These are phyloP conservation scores for Emydomyces testavorans DNA, from an alignment of 2,329 filamentous ascomycete genomes.

Conservation along the genomic window DNA sequence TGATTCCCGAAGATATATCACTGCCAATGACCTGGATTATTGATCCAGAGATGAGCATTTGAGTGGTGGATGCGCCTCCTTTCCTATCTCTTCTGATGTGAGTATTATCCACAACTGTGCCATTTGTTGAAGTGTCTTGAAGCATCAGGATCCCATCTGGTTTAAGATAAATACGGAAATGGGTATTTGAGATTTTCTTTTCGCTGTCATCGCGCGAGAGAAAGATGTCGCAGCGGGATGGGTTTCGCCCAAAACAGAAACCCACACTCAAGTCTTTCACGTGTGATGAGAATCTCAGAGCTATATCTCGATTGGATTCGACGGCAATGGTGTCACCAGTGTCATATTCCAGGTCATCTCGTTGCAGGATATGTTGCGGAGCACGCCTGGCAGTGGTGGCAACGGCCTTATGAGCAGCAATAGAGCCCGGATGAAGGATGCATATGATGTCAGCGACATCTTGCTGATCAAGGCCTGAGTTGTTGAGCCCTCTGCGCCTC, in stretches of 20 bases:
- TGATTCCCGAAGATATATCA: conserved; percentile 49
- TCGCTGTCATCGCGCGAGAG: conserved; percentile 57
- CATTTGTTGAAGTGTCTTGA: conserved; percentile 91
- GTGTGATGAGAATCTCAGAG: conserved; percentile 63
- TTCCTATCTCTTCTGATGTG: conserved; percentile 48
- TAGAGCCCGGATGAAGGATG: conserved; percentile 68
- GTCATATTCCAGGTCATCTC: conserved; percentile 33
- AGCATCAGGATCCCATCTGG: conserved; percentile 79
- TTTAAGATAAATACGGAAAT: conserved; percentile 90
- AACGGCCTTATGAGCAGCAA: conserved; percentile 61
- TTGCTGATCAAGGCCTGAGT: conserved; percentile 68
- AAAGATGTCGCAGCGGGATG: conserved; percentile 57
- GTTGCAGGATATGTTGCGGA: conserved; percentile 52
- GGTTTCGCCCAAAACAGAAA: conserved; percentile 78
- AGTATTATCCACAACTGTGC: conserved; percentile 69
- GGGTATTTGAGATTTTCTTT: conserved; percentile 76
- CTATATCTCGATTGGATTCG: conserved; percentile 47
- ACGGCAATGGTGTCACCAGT: conserved; percentile 22
- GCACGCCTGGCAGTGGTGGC: conserved; percentile 40
- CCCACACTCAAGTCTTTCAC: conserved; percentile 59
- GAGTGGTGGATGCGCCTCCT: conserved; percentile 34
- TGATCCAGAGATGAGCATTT: conserved; percentile 61
- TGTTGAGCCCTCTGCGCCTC: conserved; percentile 63
- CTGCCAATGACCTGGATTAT: conserved; percentile 56
- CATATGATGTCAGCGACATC: conserved; percentile 84